A percentile compares a stretch with the other conserved stretches of the same genome.
phyloP scores from a whole-genome alignment of 176 grass and related monocot species.

The Avena sativa region DNA sequence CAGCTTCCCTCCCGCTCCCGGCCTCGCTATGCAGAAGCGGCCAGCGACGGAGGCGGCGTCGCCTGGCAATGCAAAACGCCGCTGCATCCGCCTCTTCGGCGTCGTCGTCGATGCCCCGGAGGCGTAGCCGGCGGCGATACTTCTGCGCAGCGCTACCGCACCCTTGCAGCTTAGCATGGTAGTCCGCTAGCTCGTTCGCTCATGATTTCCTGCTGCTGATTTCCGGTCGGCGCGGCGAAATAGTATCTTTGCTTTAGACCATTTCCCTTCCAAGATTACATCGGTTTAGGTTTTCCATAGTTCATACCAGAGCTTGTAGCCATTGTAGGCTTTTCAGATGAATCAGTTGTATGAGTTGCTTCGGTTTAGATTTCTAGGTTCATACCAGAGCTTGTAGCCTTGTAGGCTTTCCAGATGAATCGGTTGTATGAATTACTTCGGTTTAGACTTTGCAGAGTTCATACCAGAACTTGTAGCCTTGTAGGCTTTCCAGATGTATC shows the following conservation, averaged over 20 bases:
- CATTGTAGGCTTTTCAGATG: constrained; percentile 27
- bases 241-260: background rate
- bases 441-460: background rate
- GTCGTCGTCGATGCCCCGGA: background rate
- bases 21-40: background rate
- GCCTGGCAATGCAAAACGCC: background rate
- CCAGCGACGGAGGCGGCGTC: background rate
- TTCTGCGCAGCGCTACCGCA: background rate
- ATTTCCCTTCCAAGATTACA: background rate
- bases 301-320: constrained; percentile 12
- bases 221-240: background rate
- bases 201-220: background rate
- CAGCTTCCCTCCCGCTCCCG: background rate
- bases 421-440: background rate
- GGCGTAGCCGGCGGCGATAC: background rate
- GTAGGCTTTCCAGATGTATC: constrained; percentile 30
- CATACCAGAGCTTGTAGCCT: constrained; percentile 25
- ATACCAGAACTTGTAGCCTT: constrained; percentile 20
- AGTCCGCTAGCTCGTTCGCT: background rate
- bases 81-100: constrained; percentile 25
- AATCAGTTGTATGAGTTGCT: constrained; percentile 7
- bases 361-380: background rate
- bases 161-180: background rate
- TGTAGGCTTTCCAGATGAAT: background rate
- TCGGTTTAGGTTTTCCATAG: background rate